Conservation (phyloP, 768 basidiomycete genomes). For the Termitomyces sp. region DNA sequence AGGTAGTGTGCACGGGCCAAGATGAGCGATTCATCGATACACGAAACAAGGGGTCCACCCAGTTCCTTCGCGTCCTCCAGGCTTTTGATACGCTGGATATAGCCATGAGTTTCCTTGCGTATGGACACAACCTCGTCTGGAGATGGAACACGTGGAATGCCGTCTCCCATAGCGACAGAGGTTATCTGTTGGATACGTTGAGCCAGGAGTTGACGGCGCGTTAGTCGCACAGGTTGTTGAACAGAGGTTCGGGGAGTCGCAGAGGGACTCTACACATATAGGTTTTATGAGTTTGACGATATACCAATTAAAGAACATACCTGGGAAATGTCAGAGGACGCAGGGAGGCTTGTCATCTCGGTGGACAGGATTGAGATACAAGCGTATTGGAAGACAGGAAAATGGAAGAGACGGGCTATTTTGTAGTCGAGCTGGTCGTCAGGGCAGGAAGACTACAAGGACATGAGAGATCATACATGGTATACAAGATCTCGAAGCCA, state of each 20-base stretch:
- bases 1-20: slow-evolving; percentile 28
- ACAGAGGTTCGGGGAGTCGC: neutral
- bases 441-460: slow-evolving; percentile 13
- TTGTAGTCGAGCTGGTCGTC: slow-evolving; percentile 1
- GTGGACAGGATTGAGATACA: neutral
- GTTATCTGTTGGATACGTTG: slow-evolving; percentile 2
- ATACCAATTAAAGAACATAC: neutral
- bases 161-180: slow-evolving; percentile 7
- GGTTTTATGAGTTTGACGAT: neutral
- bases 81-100: slow-evolving; percentile 10
- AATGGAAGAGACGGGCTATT: slow-evolving; percentile 1
- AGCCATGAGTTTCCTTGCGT: slow-evolving; percentile 13
- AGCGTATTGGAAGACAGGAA: neutral
- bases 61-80: slow-evolving; percentile 9
- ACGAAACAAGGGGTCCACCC: neutral
- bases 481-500: slow-evolving; percentile 16
- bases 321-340: neutral
- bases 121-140: slow-evolving; percentile 10
- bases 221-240: neutral
- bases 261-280: neutral
- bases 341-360: neutral
- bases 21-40: slow-evolving; percentile 24
- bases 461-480: slow-evolving; percentile 16
- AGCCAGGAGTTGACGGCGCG: slow-evolving; percentile 1
- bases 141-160: slow-evolving; percentile 17